phyloP scores from a whole-genome alignment of 2,329 filamentous ascomycete species.

The Cercospora sojina region DNA sequence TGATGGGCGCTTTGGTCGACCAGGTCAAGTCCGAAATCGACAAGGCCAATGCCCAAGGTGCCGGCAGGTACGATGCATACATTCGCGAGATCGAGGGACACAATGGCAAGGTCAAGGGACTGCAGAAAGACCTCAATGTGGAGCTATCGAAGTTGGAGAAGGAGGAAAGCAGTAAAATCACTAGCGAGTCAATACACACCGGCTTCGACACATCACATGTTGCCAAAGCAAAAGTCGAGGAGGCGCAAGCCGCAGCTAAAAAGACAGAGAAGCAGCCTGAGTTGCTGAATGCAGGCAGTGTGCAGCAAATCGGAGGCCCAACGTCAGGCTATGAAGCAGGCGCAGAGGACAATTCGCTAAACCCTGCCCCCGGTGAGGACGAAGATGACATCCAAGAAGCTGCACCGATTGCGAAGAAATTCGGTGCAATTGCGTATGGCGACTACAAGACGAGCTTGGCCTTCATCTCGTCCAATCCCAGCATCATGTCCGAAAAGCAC shows the following conservation, averaged over 20 bases:
- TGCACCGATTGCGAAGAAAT: slow-evolving; percentile 74
- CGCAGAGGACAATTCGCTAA: slow-evolving; percentile 52
- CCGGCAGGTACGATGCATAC: slow-evolving; percentile 68
- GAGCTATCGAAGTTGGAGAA: slow-evolving; percentile 81
- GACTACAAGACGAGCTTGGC: slow-evolving; percentile 72
- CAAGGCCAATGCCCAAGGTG: slow-evolving; percentile 59
- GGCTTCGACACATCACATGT: slow-evolving; percentile 89
- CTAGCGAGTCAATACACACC: slow-evolving; percentile 81
- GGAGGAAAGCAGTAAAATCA: slow-evolving; percentile 86
- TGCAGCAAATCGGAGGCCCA: slow-evolving; percentile 52
- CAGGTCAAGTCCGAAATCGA: slow-evolving; percentile 86
- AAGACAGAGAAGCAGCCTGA: slow-evolving; percentile 37
- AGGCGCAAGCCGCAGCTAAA: slow-evolving; percentile 25
- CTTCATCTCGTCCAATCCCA: slow-evolving; percentile 76
- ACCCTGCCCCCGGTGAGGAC: slow-evolving; percentile 45
- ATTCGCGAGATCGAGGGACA: slow-evolving; percentile 75
- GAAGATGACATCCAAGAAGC: slow-evolving; percentile 75
- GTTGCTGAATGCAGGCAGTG: slow-evolving; percentile 38
- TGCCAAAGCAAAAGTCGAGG: slow-evolving; percentile 51
- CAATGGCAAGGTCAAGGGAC: slow-evolving; percentile 69
- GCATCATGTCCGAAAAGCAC: slow-evolving; percentile 78
- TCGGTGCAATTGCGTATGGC: slow-evolving; percentile 72
- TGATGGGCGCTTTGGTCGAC: slow-evolving; percentile 96
- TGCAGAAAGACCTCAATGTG: slow-evolving; percentile 71
- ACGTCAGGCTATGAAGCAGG: slow-evolving; percentile 62